Evolutionary conservation across 2,329 filamentous ascomycete genomes (phyloP).

Genomic region (Penicillium rolfsii): DNA sequence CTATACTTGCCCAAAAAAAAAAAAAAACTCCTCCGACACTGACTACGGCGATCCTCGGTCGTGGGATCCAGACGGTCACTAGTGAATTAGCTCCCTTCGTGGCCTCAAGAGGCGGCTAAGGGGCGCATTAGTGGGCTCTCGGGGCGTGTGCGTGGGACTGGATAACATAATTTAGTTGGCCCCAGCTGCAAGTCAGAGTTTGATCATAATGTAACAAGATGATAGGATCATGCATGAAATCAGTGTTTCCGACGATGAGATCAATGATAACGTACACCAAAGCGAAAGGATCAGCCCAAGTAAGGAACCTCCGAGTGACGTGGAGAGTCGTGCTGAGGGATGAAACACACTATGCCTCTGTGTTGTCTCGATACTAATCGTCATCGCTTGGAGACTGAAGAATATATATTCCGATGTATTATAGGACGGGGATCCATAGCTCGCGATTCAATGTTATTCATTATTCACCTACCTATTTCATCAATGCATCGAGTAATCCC

Average conservation of each 20-base stretch:
- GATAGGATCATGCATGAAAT: background rate
- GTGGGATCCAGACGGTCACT: background rate
- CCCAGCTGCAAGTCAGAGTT: background rate
- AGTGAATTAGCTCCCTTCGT: conserved; percentile 4
- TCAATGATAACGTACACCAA: no score
- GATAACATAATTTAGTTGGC: background rate
- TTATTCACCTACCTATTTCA: background rate
- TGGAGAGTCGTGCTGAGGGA: background rate
- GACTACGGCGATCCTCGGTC: background rate
- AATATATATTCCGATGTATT: background rate
- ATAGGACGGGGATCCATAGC: background rate
- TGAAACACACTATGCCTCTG: background rate
- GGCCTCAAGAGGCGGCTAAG: conserved; percentile 1
- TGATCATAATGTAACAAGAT: conserved; percentile 2
- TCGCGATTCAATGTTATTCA: background rate
- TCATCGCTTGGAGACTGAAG: background rate
- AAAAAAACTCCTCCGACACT: background rate
- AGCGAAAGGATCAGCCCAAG: background rate
- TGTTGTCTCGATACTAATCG: background rate
- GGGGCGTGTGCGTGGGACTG: background rate
- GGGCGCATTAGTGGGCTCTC: conserved; percentile 1
- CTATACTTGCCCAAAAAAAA: background rate
- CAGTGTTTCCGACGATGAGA: background rate
- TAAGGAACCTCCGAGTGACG: background rate
- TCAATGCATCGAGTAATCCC: background rate